Evolutionary conservation across 495 filamentous ascomycete genomes (phyloP).

Genomic region (Xylaria sp.): DNA sequence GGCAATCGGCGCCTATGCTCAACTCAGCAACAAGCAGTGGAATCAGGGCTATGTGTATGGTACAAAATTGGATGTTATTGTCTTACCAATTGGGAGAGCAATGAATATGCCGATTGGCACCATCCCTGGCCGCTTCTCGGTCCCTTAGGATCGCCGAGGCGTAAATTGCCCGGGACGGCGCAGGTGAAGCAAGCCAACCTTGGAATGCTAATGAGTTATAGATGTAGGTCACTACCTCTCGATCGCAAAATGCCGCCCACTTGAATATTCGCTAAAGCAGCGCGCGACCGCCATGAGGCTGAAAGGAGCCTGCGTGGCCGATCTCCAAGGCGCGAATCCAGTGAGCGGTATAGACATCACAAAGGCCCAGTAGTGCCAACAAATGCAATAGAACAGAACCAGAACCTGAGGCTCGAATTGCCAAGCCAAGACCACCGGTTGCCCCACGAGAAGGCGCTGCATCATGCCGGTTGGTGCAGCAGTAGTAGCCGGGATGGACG

Average conservation of each 20-base stretch:
- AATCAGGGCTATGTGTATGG: constrained; percentile 9
- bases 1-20: constrained; percentile 6
- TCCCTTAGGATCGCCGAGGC: constrained; percentile 15
- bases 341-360: constrained; percentile 19
- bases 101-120: constrained; percentile 19
- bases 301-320: background rate
- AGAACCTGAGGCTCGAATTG: constrained; percentile 13
- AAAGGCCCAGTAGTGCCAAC: constrained; percentile 11
- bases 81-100: constrained; percentile 14
- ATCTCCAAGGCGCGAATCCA: background rate
- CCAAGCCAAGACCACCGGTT: constrained; percentile 10
- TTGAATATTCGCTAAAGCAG: background rate
- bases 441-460: constrained; percentile 25
- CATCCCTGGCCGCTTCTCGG: constrained; percentile 19
- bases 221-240: background rate
- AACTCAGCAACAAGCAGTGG: constrained; percentile 26
- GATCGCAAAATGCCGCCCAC: constrained; percentile 14
- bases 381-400: background rate
- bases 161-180: constrained; percentile 7
- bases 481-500: background rate
- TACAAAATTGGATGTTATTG: constrained; percentile 14
- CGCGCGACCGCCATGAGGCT: background rate
- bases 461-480: constrained; percentile 13
- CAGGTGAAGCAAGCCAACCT: constrained; percentile 2
- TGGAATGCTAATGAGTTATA: constrained; percentile 13